A percentile compares a stretch with the other conserved stretches of the same genome.
phyloP scores from a whole-genome alignment of 1,284 basidiomycete species.

The Tausonia pullulans region DNA sequence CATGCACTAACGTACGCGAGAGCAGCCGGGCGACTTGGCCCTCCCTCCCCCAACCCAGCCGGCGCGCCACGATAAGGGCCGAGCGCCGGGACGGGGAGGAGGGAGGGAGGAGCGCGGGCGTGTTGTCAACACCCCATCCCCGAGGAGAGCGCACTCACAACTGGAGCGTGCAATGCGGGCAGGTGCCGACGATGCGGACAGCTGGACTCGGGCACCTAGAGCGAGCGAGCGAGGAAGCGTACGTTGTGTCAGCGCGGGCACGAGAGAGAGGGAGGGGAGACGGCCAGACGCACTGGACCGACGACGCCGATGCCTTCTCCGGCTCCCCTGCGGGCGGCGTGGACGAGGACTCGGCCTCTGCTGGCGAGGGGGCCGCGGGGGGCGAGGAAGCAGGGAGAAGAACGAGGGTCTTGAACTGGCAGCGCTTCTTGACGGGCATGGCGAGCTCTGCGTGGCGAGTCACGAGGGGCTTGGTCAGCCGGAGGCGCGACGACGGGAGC shows the following conservation, averaged over 20 bases:
- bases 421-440: slow-evolving; percentile 15
- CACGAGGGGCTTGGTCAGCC: too few species aligned
- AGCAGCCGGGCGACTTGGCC: neutral
- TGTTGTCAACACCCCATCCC: too few species aligned
- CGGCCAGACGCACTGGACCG: slow-evolving; percentile 7
- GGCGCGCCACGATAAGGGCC: neutral
- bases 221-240: neutral
- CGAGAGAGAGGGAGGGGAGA: neutral
- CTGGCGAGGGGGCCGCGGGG: neutral
- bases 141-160: slow-evolving; percentile 20
- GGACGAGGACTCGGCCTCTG: neutral
- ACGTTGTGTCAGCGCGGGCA: too few species aligned
- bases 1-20: neutral
- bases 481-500: too few species aligned
- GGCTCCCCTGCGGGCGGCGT: neutral
- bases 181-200: slow-evolving; percentile 34
- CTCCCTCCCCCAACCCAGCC: neutral
- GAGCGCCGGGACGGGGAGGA: neutral
- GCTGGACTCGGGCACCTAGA: slow-evolving; percentile 32
- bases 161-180: slow-evolving; percentile 34
- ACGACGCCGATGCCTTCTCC: neutral
- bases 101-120: neutral
- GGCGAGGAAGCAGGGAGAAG: slow-evolving; percentile 6
- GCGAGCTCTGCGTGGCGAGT: neutral
- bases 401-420: slow-evolving; percentile 15